A percentile compares a stretch with the other conserved stretches of the same genome.
phyloP scores from a whole-genome alignment of 176 grass and related monocot genomes.

The Eleusine coracana region DNA sequence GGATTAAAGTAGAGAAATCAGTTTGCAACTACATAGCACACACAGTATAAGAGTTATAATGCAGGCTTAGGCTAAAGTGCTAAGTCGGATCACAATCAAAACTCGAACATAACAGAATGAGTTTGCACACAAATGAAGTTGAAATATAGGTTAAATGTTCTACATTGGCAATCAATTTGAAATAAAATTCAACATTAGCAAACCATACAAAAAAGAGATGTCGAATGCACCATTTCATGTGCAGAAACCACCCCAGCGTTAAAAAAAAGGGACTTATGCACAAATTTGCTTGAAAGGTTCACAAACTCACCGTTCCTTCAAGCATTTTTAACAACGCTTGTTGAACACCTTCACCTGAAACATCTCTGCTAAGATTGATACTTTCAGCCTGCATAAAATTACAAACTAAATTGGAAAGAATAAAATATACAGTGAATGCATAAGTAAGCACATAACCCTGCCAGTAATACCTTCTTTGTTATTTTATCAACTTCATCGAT shows the following conservation, averaged over 20 bases:
- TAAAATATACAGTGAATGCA: not conserved
- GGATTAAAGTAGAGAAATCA: not conserved
- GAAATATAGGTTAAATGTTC: not conserved
- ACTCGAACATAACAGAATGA: not conserved
- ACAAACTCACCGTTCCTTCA: constrained; percentile 69
- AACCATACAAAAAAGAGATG: not conserved
- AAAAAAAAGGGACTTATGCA: not conserved
- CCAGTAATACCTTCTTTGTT: constrained; percentile 65
- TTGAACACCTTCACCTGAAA: constrained; percentile 86
- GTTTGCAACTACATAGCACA: not conserved
- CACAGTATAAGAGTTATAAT: not conserved
- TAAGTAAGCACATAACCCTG: not conserved
- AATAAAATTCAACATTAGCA: constrained; percentile 13
- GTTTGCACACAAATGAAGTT: not conserved
- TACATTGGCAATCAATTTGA: not conserved
- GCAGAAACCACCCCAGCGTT: constrained; percentile 7
- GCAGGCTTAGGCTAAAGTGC: not conserved
- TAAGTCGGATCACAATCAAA: not conserved
- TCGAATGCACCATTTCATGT: not conserved
- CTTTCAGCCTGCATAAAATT: constrained; percentile 63
- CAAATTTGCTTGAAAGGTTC: not conserved
- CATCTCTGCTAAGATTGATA: constrained; percentile 82
- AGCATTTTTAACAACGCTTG: constrained; percentile 84
- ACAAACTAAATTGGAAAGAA: not conserved
- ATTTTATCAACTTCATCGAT: constrained; percentile 92